Evolutionary conservation across 2,329 filamentous ascomycete genomes (phyloP), one percentile per base, ranked within the genome.

Genomic region (Neospermospora avenae): DNA sequence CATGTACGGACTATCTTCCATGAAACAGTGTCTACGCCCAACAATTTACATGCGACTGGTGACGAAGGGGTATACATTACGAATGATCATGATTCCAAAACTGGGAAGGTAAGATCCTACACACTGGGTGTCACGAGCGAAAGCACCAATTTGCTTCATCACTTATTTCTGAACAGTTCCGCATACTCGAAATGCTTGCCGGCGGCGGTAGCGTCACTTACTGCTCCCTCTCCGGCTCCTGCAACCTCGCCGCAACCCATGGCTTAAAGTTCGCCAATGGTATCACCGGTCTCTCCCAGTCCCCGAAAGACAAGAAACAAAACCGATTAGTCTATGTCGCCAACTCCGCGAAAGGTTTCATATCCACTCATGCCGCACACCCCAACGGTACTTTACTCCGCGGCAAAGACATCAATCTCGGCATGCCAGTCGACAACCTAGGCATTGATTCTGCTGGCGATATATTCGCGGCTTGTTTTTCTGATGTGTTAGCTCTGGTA

Each of bases 351-450:
- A 57, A 60, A 11, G 71, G 72, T 6, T 57, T 65, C n/a, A 66
- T 74, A n/a, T 66, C 61, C 13, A 65, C 71, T 3, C 57, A 59
- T 42, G 22, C 39, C 10, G 37, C 64, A 28, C 13, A 45, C 14
- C 18, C 39, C 10, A 55, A 58, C 25, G 1, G 37, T 1, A 57
- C 60, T 4, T 57, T 67, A 4, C 37, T 28, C 18, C 49, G 25
- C 11, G 42, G 34, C 10, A 28, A 63, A 22, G 49, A 60, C 14
- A 71, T 74, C 39, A 39, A 65, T 13, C 57, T 72, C n/a, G 63
- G 67, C 13, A 69, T 70, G 56, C 69, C 71, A 0, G 62, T 74
- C 7, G 73, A 75, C 58, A 74, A 74, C 51, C 55, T 74, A 4
- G 70, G 66, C 1, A 57, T 72, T 24, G 73, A 75, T 57, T 53